Conservation (phyloP, 805 yeast species). For the Groenewaldozyma salmanticensis region DNA sequence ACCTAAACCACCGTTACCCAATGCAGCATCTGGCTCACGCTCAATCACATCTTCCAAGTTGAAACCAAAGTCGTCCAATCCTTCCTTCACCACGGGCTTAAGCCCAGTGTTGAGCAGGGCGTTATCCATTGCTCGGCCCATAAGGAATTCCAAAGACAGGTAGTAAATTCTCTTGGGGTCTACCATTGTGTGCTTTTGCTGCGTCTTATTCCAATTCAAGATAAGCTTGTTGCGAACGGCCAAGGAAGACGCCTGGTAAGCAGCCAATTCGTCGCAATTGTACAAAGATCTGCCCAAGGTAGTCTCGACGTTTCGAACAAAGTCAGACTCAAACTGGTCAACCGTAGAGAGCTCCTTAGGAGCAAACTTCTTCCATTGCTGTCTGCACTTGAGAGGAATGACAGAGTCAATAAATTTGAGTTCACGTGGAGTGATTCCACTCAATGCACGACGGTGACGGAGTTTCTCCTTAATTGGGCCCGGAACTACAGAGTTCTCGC, state of each 20-base stretch:
- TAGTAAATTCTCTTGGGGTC: conserved; percentile 84
- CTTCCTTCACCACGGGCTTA: conserved; percentile 46
- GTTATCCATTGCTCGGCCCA: conserved; percentile 94
- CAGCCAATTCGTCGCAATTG: conserved; percentile 87
- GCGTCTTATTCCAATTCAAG: conserved; percentile 88
- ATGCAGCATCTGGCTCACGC: conserved; percentile 87
- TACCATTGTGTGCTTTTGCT: conserved; percentile 73
- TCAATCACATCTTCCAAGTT: conserved; percentile 74
- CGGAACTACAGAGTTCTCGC: background rate
- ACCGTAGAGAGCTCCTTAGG: conserved; percentile 40
- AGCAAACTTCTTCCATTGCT: conserved; percentile 65
- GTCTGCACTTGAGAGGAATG: conserved; percentile 71
- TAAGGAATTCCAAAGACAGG: conserved; percentile 75
- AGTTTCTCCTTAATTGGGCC: conserved; percentile 8
- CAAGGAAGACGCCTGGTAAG: conserved; percentile 80
- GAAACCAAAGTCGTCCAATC: conserved; percentile 71
- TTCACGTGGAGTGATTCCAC: conserved; percentile 88
- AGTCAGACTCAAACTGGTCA: conserved; percentile 54
- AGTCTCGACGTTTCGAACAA: conserved; percentile 83
- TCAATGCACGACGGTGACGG: conserved; percentile 50
- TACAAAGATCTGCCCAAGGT: conserved; percentile 83
- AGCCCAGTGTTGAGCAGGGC: conserved; percentile 75
- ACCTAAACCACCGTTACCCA: conserved; percentile 94
- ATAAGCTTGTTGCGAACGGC: conserved; percentile 71
- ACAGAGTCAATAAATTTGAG: conserved; percentile 71